Percentiles rank a stretch among this genome's conserved stretches.
Evolutionary conservation across 2,329 filamentous ascomycete species (phyloP).

Genomic region (Colletotrichum sidae): DNA sequence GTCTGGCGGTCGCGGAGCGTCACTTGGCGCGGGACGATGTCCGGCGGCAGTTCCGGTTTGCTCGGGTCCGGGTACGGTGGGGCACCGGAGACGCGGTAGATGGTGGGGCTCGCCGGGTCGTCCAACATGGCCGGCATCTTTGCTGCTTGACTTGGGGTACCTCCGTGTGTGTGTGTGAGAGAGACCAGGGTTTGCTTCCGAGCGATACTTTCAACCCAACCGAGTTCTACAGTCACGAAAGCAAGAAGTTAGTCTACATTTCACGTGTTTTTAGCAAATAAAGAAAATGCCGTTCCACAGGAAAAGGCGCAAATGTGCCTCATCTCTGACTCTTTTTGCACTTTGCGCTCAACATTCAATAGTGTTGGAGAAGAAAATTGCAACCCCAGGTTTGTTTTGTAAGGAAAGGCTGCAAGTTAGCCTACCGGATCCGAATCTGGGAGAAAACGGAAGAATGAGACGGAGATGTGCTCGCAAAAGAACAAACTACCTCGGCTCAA

Average conservation of each 20-base stretch:
- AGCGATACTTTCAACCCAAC: constrained; percentile 8
- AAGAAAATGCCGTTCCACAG: neutral
- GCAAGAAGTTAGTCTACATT: constrained; percentile 31
- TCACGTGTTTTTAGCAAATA: constrained; percentile 30
- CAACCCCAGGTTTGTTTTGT: constrained; percentile 14
- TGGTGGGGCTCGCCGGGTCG: constrained; percentile 77
- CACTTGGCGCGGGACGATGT: constrained; percentile 80
- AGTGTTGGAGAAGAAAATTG: neutral
- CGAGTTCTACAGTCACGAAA: constrained; percentile 15
- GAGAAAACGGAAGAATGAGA: neutral
- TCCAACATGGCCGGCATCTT: constrained; percentile 83
- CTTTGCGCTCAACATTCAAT: neutral
- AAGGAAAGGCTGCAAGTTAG: constrained; percentile 35
- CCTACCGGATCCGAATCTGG: constrained; percentile 31
- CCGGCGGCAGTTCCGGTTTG: constrained; percentile 72
- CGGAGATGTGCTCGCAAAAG: neutral
- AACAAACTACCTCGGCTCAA: constrained; percentile 15
- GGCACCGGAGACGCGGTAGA: constrained; percentile 76
- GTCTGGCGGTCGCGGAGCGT: constrained; percentile 87
- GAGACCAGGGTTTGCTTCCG: constrained; percentile 6
- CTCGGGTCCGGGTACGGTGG: constrained; percentile 73
- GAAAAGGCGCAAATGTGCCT: neutral
- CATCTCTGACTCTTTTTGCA: neutral
- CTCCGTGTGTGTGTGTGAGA: neutral
- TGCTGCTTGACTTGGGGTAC: constrained; percentile 31